Percentiles rank a stretch among this genome's conserved stretches.
phyloP scores from a whole-genome alignment of 495 filamentous ascomycete species.

The Penicillium coffeae region DNA sequence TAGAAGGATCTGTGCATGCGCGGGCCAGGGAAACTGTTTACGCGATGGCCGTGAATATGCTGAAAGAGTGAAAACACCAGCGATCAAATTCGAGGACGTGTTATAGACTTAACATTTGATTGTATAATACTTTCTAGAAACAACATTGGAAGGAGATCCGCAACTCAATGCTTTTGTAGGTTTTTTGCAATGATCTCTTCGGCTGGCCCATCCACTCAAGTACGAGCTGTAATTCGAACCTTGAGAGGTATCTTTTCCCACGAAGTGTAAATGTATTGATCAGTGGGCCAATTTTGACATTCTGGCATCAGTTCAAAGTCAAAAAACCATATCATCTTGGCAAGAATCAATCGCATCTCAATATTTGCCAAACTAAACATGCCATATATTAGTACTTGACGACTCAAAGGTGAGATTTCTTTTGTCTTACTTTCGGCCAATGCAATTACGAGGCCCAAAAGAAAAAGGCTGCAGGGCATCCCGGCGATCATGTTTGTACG shows the following conservation, averaged over 20 bases:
- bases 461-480: slow-evolving; percentile 44
- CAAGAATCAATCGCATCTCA: slow-evolving; percentile 31
- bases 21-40: not conserved
- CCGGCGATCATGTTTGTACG: slow-evolving; percentile 27
- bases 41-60: not conserved
- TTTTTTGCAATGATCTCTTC: not conserved
- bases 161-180: too few species aligned
- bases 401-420: too few species aligned
- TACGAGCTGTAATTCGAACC: slow-evolving; percentile 1
- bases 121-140: too few species aligned
- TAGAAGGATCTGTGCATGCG: not conserved
- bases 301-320: slow-evolving; percentile 7
- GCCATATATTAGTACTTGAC: too few species aligned
- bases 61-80: too few species aligned
- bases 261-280: slow-evolving; percentile 2
- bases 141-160: too few species aligned
- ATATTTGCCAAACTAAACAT: slow-evolving; percentile 28
- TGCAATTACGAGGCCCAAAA: slow-evolving; percentile 44
- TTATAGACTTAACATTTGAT: too few species aligned
- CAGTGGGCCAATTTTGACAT: slow-evolving; percentile 3
- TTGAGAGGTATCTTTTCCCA: slow-evolving; percentile 6
- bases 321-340: slow-evolving; percentile 14
- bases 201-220: not conserved
- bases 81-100: too few species aligned
- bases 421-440: slow-evolving; percentile 46